Evolutionary conservation across 495 filamentous ascomycete genomes (phyloP).

Genomic region (Hypomontagnella submonticulosa): DNA sequence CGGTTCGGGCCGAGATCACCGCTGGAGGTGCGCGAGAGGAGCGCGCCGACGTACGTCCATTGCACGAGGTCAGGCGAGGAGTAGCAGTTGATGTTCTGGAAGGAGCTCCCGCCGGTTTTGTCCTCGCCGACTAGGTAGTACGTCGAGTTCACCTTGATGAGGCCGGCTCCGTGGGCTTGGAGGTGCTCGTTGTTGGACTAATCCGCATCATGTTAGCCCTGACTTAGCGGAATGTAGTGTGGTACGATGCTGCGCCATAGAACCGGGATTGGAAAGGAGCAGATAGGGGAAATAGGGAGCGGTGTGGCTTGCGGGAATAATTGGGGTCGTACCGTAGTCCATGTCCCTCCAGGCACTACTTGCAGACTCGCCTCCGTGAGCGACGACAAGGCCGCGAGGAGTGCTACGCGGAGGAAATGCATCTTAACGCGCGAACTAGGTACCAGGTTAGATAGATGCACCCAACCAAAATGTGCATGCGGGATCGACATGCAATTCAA

Average conservation of each 20-base stretch:
- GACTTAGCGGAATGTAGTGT: neutral
- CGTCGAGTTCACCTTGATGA: slow-evolving; percentile 63
- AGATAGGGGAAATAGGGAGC: neutral
- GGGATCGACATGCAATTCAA: slow-evolving; percentile 34
- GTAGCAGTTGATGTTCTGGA: slow-evolving; percentile 70
- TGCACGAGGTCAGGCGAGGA: slow-evolving; percentile 67
- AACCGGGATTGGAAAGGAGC: no score
- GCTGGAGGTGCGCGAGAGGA: slow-evolving; percentile 60
- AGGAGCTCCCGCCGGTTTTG: slow-evolving; percentile 66
- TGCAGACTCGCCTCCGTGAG: slow-evolving; percentile 51
- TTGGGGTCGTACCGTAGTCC: slow-evolving; percentile 54
- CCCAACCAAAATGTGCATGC: slow-evolving; percentile 20
- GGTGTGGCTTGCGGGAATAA: neutral
- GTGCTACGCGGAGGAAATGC: slow-evolving; percentile 21
- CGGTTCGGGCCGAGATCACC: slow-evolving; percentile 71
- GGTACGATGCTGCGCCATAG: neutral
- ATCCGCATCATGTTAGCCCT: slow-evolving; percentile 2
- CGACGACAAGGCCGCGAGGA: slow-evolving; percentile 41
- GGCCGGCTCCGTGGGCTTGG: slow-evolving; percentile 68
- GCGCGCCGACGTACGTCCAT: slow-evolving; percentile 67
- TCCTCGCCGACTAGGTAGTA: slow-evolving; percentile 77
- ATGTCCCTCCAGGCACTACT: slow-evolving; percentile 62
- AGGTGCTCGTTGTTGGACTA: slow-evolving; percentile 66
- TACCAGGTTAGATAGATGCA: slow-evolving; percentile 12
- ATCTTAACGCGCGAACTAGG: slow-evolving; percentile 12